Conservation (phyloP, 768 basidiomycete species). For the Calocybe cyanea region DNA sequence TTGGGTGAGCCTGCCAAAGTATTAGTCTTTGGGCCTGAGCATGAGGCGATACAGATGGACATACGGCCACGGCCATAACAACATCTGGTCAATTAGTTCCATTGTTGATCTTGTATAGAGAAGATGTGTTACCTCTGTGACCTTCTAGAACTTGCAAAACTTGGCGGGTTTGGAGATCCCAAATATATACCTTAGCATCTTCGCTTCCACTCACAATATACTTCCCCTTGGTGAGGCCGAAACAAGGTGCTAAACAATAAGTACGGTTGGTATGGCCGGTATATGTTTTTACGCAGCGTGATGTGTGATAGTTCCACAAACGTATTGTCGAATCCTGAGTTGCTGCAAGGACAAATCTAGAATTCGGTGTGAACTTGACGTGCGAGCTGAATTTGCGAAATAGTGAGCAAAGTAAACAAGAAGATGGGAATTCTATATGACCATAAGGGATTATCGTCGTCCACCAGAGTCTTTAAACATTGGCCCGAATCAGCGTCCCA, state of each 20-base stretch:
- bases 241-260: conserved; percentile 73
- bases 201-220: conserved; percentile 89
- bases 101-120: neutral
- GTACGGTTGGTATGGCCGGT: conserved; percentile 83
- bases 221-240: conserved; percentile 54
- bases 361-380: conserved; percentile 91
- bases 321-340: conserved; percentile 95
- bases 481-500: conserved; percentile 98
- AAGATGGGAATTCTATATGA: conserved; percentile 25
- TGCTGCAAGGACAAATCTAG: conserved; percentile 81
- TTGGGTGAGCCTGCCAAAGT: conserved; percentile 67
- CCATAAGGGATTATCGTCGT: conserved; percentile 95
- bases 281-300: conserved; percentile 91
- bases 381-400: conserved; percentile 54
- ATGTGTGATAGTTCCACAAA: conserved; percentile 91
- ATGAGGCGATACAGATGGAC: conserved; percentile 17
- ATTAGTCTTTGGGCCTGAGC: conserved; percentile 6
- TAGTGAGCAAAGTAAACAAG: conserved; percentile 5
- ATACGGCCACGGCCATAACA: conserved; percentile 75
- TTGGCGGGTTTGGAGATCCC: conserved; percentile 83
- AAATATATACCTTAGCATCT: conserved; percentile 83
- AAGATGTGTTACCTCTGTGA: conserved; percentile 60
- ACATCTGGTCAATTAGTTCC: conserved; percentile 36
- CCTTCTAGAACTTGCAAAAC: conserved; percentile 73
- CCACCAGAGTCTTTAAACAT: conserved; percentile 94